Evolutionary conservation across 108 stramenopile species (phyloP), one percentile per base, ranked within the genome.

Genomic region (Pseudonitzschia multistriata): DNA sequence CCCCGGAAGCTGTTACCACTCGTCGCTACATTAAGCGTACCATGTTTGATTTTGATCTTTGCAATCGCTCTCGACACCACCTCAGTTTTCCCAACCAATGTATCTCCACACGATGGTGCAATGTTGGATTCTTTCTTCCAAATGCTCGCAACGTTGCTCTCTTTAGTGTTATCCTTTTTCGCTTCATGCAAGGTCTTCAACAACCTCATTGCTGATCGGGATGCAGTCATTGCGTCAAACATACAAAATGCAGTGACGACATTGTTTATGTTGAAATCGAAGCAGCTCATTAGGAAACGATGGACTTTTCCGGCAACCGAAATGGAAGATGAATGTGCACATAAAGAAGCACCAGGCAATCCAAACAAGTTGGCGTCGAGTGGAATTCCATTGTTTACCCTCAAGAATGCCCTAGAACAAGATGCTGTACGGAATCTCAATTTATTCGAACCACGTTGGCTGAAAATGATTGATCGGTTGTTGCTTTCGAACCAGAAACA

Each of bases 361-460:
- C 56, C 56, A 30, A 33, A 21, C 17, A 37, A 14, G 22, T 33
- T 24, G 34, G 62, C 1, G 15, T 28, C 15, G 54, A 8, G n/a
- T 48, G 24, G 10, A 5, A 49, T 74, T 50, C 83, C 83, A 0
- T 47, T 84, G 21, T 84, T 84, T 55, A 84, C 83, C 45, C 72
- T 84, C 39, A 84, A 79, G 55, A 71, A 42, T 49, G 74, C 83
- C 5, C 48, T 84, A 37, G 31, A 69, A 24, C 48, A 69, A 24
- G 74, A 78, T 62, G 63, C 49, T 29, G 72, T 60, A 56, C 50
- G 83, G 3, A 70, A 72, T 66, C 78, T 84, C 4, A 79, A 84
- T 42, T 50, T 84, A 15, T 84, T 84, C 49, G 83, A 84, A 81
- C 83, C 83, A 47, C 80, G 83, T 19, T 84, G 83, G 83, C 74